Conservation (phyloP, 495 filamentous ascomycete genomes). For the Aspergillus wentii region DNA sequence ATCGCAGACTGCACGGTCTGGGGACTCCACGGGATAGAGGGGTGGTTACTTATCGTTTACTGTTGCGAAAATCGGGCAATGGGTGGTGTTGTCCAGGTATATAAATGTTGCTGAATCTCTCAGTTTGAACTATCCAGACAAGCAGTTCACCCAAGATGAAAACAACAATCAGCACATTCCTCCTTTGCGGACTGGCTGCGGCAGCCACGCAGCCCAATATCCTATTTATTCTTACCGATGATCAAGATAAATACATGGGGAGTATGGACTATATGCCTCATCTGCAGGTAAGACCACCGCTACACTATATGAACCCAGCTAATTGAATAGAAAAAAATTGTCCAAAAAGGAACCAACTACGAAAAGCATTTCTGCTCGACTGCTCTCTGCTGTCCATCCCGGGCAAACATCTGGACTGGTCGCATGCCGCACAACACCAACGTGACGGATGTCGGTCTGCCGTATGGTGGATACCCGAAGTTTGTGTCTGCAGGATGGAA, state of each 20-base stretch:
- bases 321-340: slow-evolving; percentile 34
- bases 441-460: slow-evolving; percentile 58
- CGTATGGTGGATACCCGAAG: slow-evolving; percentile 62
- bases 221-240: slow-evolving; percentile 59
- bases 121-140: neutral
- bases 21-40: neutral
- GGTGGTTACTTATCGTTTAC: neutral
- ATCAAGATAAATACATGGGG: slow-evolving; percentile 55
- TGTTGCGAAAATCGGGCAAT: neutral
- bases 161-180: neutral
- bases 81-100: neutral
- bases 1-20: neutral
- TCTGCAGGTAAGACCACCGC: slow-evolving; percentile 27
- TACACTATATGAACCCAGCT: slow-evolving; percentile 4
- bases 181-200: slow-evolving; percentile 5
- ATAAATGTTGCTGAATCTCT: neutral
- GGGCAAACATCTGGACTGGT: slow-evolving; percentile 57
- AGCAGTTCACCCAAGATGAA: slow-evolving; percentile 1
- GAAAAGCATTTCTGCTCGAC: slow-evolving; percentile 52
- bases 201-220: slow-evolving; percentile 44
- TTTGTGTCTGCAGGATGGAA: slow-evolving; percentile 58
- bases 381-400: slow-evolving; percentile 55
- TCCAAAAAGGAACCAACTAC: slow-evolving; percentile 45
- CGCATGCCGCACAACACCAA: slow-evolving; percentile 65
- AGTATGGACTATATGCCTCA: slow-evolving; percentile 53